Conservation (phyloP, 768 basidiomycete species). For the Dacryopinax primogenitus region DNA sequence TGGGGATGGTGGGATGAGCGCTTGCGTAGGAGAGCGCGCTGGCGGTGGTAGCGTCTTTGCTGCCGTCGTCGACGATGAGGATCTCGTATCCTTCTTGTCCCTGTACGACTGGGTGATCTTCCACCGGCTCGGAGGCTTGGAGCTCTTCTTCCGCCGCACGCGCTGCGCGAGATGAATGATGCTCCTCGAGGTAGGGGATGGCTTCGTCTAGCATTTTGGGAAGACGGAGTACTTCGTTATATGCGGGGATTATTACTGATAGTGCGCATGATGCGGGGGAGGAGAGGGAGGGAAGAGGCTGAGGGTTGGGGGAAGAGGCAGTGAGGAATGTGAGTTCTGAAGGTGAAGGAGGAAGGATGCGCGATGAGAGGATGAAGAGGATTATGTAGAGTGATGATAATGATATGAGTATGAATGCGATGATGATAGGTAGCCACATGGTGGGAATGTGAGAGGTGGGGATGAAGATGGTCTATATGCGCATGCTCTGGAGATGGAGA, state of each 20-base stretch:
- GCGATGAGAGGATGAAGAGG: conserved; percentile 63
- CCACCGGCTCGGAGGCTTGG: conserved; percentile 25
- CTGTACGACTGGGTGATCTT: conserved; percentile 36
- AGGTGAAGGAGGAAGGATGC: conserved; percentile 44
- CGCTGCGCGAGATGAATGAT: conserved; percentile 28
- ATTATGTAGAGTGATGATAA: conserved; percentile 38
- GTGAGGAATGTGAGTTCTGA: conserved; percentile 63
- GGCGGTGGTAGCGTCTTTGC: conserved; percentile 56
- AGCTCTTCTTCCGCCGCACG: conserved; percentile 28
- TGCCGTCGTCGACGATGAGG: conserved; percentile 84
- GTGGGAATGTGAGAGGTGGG: background rate
- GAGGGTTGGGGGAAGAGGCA: conserved; percentile 39
- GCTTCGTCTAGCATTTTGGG: conserved; percentile 70
- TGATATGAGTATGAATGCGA: background rate
- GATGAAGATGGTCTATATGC: too few relatives aligned
- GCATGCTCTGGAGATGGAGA: too few relatives aligned
- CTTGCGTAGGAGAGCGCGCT: conserved; percentile 51
- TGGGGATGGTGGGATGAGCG: conserved; percentile 43
- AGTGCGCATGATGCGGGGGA: conserved; percentile 48
- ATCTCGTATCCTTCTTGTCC: conserved; percentile 45
- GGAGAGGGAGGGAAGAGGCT: conserved; percentile 46
- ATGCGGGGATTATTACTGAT: conserved; percentile 78
- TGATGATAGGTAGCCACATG: conserved; percentile 6
- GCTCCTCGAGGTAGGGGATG: conserved; percentile 41
- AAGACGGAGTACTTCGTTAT: conserved; percentile 78